Base-by-base conservation (phyloP, 768 basidiomycete genomes). In the Butyriboletus loyo region DNA sequence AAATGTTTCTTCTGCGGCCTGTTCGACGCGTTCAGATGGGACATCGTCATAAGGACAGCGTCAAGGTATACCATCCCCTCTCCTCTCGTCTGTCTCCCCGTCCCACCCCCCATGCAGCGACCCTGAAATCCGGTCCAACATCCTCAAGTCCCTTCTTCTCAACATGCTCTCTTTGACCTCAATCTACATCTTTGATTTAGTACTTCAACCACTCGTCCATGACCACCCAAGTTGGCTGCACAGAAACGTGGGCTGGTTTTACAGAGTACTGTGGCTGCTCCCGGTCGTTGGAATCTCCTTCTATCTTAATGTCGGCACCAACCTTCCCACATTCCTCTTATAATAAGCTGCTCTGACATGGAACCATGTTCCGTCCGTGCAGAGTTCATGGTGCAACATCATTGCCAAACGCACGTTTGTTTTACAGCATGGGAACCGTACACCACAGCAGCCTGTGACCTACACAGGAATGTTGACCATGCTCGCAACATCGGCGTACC, bases 401-500 rank as follows among this genome's bases (percentile, higher is more conserved):
- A 85, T 93, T 48, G 90, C 91, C 25, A 84, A 84, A 59, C 82
- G 89, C 46, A 79, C 85, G 3, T 92, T 83, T 64, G 67, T 79
- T 6, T 73, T 91, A n/a, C 84, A 83, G 53, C 81, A 89, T 56
- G 90, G 91, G 21, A 74, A 75, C 14, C 80, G 82, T 31, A 75
- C 83, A 10, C 73, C 76, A 17, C 71, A 72, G 34, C 76, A 78
- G 32, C 75, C 85, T 7, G 73, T 79, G 38, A 83, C 83, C 0
- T 89, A 88, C 65, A 79, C 77, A 4, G 85, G 86, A 9, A 75
- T 92, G 71, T 73, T 93, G 49, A 87, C 80, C 17, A 79, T 84
- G 39, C 76, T 92, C 34, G 88, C 90, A 15, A 85, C 86, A 17
- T 89, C 88, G 8, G 88, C 88, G 6, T 94, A 93, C 61, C 81